Evolutionary conservation across 192 early-diverging fungal genomes (phyloP).

Genomic region (Backusella parvicylindrica): DNA sequence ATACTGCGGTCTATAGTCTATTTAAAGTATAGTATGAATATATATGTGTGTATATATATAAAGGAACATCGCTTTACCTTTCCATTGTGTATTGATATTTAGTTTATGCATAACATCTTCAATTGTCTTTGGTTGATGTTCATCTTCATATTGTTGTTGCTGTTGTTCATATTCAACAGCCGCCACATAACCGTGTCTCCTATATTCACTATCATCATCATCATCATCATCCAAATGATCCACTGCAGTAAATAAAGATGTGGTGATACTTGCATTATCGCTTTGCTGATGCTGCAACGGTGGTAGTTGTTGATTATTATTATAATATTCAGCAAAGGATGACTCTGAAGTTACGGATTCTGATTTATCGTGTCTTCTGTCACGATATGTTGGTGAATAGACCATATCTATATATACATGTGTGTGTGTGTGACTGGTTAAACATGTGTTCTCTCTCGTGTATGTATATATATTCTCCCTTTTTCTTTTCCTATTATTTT

Average conservation of each 20-base stretch:
- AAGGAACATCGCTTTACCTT: not conserved
- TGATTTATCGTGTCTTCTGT: conserved; percentile 1
- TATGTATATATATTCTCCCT: not conserved
- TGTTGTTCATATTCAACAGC: not conserved
- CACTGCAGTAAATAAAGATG: conserved; percentile 7
- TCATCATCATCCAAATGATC: conserved; percentile 7
- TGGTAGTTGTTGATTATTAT: not conserved
- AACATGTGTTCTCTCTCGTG: not conserved
- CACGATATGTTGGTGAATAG: not conserved
- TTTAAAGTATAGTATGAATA: not conserved
- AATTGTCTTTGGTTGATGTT: not conserved
- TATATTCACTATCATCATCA: not conserved
- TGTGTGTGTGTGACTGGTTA: not conserved
- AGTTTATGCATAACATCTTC: not conserved
- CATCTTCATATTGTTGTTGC: not conserved
- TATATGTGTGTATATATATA: not conserved
- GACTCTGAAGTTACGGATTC: not conserved
- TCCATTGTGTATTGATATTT: conserved; percentile 4
- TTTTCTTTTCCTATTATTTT: not conserved
- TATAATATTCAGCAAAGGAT: not conserved
- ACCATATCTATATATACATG: not conserved
- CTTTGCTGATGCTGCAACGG: not conserved
- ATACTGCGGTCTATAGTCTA: conserved; percentile 24
- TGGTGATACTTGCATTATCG: not conserved
- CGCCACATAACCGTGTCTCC: not conserved